These are phyloP conservation scores for Schizochytrium sp. DNA, from an alignment of 108 stramenopile species.

Conservation along the genomic window DNA sequence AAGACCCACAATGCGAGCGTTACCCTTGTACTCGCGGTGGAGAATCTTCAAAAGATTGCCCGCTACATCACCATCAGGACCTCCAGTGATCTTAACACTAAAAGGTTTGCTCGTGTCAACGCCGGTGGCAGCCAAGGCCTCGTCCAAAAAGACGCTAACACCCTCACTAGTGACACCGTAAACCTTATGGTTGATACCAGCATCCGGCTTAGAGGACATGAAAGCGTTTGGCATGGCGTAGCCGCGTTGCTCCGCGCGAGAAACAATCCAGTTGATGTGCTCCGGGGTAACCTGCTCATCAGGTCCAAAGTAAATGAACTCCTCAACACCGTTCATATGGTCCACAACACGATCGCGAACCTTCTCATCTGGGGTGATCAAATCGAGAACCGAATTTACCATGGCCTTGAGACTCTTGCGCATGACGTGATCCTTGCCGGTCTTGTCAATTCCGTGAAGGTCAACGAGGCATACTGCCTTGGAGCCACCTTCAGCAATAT, in stretches of 20 bases:
- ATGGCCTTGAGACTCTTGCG: conserved; percentile 96
- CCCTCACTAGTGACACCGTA: conserved; percentile 96
- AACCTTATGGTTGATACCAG: conserved; percentile 97
- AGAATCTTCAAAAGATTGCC: conserved; percentile 97
- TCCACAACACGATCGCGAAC: conserved; percentile 86
- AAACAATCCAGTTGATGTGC: conserved; percentile 95
- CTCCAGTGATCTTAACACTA: conserved; percentile 94
- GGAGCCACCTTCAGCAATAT: conserved; percentile 98
- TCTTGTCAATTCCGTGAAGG: conserved; percentile 76
- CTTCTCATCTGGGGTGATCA: conserved; percentile 91
- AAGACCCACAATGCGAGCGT: conserved; percentile 91
- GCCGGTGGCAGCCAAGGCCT: conserved; percentile 80
- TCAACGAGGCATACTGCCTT: conserved; percentile 93
- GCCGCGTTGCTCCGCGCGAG: conserved; percentile 86
- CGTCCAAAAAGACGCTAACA: conserved; percentile 94
- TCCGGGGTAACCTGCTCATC: conserved; percentile 97
- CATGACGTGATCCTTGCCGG: conserved; percentile 84
- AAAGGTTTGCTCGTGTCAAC: conserved; percentile 70
- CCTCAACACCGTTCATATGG: conserved; percentile 83
- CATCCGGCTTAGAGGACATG: conserved; percentile 94
- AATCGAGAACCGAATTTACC: conserved; percentile 91
- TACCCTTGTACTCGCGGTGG: conserved; percentile 92
- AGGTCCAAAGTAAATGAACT: conserved; percentile 95
- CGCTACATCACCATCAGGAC: conserved; percentile 97
- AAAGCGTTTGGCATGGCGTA: conserved; percentile 92